These are phyloP conservation scores for Albugo laibachii DNA, from an alignment of 352 stramenopile species.

Conservation along the genomic window DNA sequence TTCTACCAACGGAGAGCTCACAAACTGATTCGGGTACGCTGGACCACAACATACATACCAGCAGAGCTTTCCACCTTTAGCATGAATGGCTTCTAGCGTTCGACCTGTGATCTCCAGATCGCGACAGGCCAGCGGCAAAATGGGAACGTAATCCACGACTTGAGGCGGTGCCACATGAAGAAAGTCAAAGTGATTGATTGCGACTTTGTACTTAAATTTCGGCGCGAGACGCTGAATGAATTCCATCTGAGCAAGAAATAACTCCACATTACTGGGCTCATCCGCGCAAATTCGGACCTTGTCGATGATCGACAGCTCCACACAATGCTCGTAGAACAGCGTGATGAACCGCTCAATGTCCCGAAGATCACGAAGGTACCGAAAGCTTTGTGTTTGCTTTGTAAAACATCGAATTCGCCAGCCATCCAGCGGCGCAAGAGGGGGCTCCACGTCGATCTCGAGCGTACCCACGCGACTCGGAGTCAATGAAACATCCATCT, in stretches of 20 bases:
- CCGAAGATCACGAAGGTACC: slow-evolving; percentile 25
- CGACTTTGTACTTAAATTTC: slow-evolving; percentile 47
- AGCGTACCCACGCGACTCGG: not conserved
- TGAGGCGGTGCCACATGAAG: slow-evolving; percentile 34
- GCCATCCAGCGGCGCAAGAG: slow-evolving; percentile 8
- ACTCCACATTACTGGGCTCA: slow-evolving; percentile 26
- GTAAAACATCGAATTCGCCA: slow-evolving; percentile 53
- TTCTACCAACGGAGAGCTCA: slow-evolving; percentile 50
- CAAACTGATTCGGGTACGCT: slow-evolving; percentile 54
- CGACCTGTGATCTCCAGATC: slow-evolving; percentile 36
- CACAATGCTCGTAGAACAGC: slow-evolving; percentile 47
- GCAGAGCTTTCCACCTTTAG: slow-evolving; percentile 31
- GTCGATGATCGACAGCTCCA: slow-evolving; percentile 27
- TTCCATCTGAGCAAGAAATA: slow-evolving; percentile 41
- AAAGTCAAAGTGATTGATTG: slow-evolving; percentile 56
- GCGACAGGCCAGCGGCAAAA: slow-evolving; percentile 41
- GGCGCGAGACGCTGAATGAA: slow-evolving; percentile 43
- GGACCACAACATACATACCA: slow-evolving; percentile 71
- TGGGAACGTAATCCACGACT: slow-evolving; percentile 48
- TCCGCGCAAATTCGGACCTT: slow-evolving; percentile 50
- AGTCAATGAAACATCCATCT: not conserved
- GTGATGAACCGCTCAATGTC: slow-evolving; percentile 44
- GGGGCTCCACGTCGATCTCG: not conserved
- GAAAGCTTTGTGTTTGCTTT: slow-evolving; percentile 27
- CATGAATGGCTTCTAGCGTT: slow-evolving; percentile 27